These are phyloP conservation scores for Podaxis carcinomalis DNA, from an alignment of 768 basidiomycete species.

Conservation along the genomic window DNA sequence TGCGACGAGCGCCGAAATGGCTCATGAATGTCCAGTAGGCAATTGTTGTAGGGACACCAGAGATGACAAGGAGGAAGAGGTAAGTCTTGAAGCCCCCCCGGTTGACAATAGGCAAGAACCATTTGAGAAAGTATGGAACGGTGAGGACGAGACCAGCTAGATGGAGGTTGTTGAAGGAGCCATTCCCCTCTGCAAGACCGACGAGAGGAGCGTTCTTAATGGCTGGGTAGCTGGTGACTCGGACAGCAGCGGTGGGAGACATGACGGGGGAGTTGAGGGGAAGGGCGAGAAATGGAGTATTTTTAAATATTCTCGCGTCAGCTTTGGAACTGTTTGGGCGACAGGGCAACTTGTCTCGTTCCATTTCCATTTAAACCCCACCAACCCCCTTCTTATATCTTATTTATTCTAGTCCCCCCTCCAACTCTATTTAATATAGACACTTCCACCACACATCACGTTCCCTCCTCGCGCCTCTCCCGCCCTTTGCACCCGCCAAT, in stretches of 20 bases:
- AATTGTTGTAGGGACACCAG: slow-evolving; percentile 73
- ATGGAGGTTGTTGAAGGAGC: slow-evolving; percentile 76
- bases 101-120: slow-evolving; percentile 74
- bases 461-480: background rate
- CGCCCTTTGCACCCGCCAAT: background rate
- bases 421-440: background rate
- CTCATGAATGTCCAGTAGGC: slow-evolving; percentile 91
- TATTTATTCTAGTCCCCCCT: too few species aligned
- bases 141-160: slow-evolving; percentile 73
- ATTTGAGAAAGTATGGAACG: slow-evolving; percentile 83
- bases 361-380: background rate
- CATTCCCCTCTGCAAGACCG: slow-evolving; percentile 83
- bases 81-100: slow-evolving; percentile 86
- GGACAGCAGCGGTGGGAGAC: slow-evolving; percentile 41
- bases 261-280: slow-evolving; percentile 19
- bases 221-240: slow-evolving; percentile 63
- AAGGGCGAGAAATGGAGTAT: background rate
- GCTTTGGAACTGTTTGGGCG: background rate
- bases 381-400: background rate
- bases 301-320: background rate
- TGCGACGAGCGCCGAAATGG: slow-evolving; percentile 72
- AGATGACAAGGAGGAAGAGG: slow-evolving; percentile 69
- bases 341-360: background rate
- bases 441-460: slow-evolving; percentile 1
- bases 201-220: slow-evolving; percentile 84